Evolutionary conservation across 441 rosid species (phyloP), one percentile per base, ranked within the genome.

Genomic region (Geranium incanum): DNA sequence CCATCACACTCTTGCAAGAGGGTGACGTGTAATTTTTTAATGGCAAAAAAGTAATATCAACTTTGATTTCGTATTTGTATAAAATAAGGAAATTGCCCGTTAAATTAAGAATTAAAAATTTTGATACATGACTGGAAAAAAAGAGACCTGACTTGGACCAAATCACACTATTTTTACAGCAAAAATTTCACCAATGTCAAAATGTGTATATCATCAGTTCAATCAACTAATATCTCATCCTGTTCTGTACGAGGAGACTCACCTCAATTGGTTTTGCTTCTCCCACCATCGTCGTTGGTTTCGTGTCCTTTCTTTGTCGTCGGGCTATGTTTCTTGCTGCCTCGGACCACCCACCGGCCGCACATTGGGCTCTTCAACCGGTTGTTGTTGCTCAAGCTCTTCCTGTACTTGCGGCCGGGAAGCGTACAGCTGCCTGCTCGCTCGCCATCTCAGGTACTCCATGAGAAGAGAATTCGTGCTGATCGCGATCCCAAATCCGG

Each of bases 401-500:
- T 23, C 63, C 0, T n/a, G 65, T 41, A 41, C 75, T 59, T 71
- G 78, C 62, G 43, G 75, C 18, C 66, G 80, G 8, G 72, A 60
- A n/a, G 80, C 66, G 36, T 70, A 76, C 18, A 55, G 68, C 16
- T 55, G 84, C 77, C 84, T 66, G 63, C 70, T 76, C 19, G 66
- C 41, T 71, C 78, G 64, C 84, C 84, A 80, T 72, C 79, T 76
- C 45, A 76, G 80, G 74, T 76, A 83, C 72, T 80, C 83, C 70
- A 76, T 65, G 0, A 80, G 75, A 73, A 83, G 82, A 52, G 82
- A 80, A 74, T 76, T 80, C 57, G 81, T 75, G 74, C 82, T 78
- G 60, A 83, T 80, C 39, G 82, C 81, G 9, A 80, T 71, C 71
- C 84, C 84, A 8, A 83, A 83, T 50, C 86, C 86, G 33, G 82